Evolutionary conservation across 1,284 basidiomycete genomes (phyloP).

Genomic region (Heimioporus retisporus): DNA sequence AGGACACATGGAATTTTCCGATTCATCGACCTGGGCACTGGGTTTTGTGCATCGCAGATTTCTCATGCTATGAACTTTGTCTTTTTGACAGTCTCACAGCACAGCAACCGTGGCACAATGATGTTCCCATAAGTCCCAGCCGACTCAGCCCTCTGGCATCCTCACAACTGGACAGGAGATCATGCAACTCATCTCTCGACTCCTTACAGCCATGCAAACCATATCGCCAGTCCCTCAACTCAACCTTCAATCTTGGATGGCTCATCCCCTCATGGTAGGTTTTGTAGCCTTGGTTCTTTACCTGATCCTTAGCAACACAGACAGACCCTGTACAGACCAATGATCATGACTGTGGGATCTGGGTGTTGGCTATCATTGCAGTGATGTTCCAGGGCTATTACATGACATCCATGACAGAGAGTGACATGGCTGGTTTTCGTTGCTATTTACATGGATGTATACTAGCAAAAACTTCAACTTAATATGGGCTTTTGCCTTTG

Average conservation of each 20-base stretch:
- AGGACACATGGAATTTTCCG: constrained; percentile 17
- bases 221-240: no score
- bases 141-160: neutral
- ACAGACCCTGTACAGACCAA: constrained; percentile 22
- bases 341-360: constrained; percentile 32
- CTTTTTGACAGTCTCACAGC: constrained; percentile 27
- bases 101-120: constrained; percentile 15
- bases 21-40: constrained; percentile 20
- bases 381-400: no score
- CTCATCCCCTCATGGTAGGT: neutral
- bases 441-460: constrained; percentile 5
- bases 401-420: no score
- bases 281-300: neutral
- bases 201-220: no score
- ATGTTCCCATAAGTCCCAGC: constrained; percentile 6
- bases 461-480: no score
- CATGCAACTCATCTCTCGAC: no score
- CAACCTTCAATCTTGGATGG: no score
- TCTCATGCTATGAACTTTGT: constrained; percentile 3
- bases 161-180: neutral
- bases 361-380: constrained; percentile 30
- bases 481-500: no score
- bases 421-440: no score
- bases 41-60: constrained; percentile 17
- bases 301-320: neutral